Conservation (phyloP, 352 stramenopile species). For the Phytophthora colocasiae region DNA sequence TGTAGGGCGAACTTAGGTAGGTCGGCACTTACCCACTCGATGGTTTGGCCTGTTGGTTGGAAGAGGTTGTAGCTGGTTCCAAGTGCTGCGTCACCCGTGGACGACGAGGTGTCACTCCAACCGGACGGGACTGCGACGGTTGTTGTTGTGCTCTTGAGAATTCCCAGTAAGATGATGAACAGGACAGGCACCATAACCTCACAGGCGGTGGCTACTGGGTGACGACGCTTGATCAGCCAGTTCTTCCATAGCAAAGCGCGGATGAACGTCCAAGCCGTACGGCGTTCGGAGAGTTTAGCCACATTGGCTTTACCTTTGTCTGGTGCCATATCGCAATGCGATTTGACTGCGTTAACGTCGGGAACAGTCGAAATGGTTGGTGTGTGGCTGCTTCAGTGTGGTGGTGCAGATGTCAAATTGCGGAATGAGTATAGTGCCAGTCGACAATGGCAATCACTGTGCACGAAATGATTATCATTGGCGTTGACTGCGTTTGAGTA, state of each 20-base stretch:
- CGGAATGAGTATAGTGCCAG: slow-evolving; percentile 1
- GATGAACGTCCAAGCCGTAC: slow-evolving; percentile 39
- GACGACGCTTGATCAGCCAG: slow-evolving; percentile 65
- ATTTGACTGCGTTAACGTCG: slow-evolving; percentile 8
- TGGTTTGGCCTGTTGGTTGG: slow-evolving; percentile 33
- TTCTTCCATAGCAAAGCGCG: slow-evolving; percentile 75
- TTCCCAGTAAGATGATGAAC: slow-evolving; percentile 64
- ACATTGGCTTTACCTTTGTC: slow-evolving; percentile 15
- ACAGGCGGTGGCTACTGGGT: slow-evolving; percentile 51
- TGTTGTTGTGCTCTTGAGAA: slow-evolving; percentile 61
- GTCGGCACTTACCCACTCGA: slow-evolving; percentile 41
- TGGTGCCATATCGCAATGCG: slow-evolving; percentile 19
- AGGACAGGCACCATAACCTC: slow-evolving; percentile 60
- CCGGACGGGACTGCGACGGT: slow-evolving; percentile 61
- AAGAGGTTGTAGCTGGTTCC: slow-evolving; percentile 62
- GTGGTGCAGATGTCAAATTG: slow-evolving; percentile 13
- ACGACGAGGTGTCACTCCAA: slow-evolving; percentile 48
- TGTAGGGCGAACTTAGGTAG: slow-evolving; percentile 55
- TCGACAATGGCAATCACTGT: slow-evolving; percentile 12
- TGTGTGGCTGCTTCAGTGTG: not conserved
- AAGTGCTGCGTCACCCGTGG: slow-evolving; percentile 23
- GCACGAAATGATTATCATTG: slow-evolving; percentile 22
- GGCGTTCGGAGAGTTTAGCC: slow-evolving; percentile 23
- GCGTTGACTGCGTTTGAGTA: slow-evolving; percentile 1
- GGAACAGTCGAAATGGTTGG: slow-evolving; percentile 14